A percentile compares a stretch with the other conserved stretches of the same genome.
phyloP scores from a whole-genome alignment of 805 yeast species.

The Candida oleophila region DNA sequence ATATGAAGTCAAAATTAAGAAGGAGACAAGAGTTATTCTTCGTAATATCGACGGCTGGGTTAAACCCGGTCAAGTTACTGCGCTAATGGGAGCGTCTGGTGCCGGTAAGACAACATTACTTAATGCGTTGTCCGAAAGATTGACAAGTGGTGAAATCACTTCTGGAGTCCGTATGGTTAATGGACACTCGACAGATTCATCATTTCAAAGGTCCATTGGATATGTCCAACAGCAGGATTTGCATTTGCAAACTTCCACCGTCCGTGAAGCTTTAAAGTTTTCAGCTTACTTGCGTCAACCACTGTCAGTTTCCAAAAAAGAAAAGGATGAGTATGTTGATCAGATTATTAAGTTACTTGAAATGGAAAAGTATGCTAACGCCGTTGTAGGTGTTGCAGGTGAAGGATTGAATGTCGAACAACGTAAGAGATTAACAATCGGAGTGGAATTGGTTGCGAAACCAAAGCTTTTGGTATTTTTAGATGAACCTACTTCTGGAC shows the following conservation, averaged over 20 bases:
- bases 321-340: slow-evolving; percentile 25
- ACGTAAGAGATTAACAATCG: slow-evolving; percentile 33
- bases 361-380: slow-evolving; percentile 27
- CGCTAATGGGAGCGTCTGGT: slow-evolving; percentile 59
- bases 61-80: slow-evolving; percentile 79
- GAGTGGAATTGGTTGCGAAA: slow-evolving; percentile 31
- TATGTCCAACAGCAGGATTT: slow-evolving; percentile 35
- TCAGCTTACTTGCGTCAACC: slow-evolving; percentile 29
- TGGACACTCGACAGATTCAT: slow-evolving; percentile 21
- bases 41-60: slow-evolving; percentile 78
- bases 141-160: slow-evolving; percentile 22
- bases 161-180: slow-evolving; percentile 37
- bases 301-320: slow-evolving; percentile 15
- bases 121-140: slow-evolving; percentile 34
- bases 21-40: slow-evolving; percentile 59
- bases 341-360: slow-evolving; percentile 23
- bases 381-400: slow-evolving; percentile 33
- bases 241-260: slow-evolving; percentile 31
- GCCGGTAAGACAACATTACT: slow-evolving; percentile 46
- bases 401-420: slow-evolving; percentile 36
- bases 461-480: slow-evolving; percentile 26
- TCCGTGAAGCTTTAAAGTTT: slow-evolving; percentile 26
- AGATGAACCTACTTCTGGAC: slow-evolving; percentile 41
- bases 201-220: slow-evolving; percentile 33
- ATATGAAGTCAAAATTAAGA: slow-evolving; percentile 65